Conservation (phyloP, 352 stramenopile species). For the Phytophthora macrochlamydospora region DNA sequence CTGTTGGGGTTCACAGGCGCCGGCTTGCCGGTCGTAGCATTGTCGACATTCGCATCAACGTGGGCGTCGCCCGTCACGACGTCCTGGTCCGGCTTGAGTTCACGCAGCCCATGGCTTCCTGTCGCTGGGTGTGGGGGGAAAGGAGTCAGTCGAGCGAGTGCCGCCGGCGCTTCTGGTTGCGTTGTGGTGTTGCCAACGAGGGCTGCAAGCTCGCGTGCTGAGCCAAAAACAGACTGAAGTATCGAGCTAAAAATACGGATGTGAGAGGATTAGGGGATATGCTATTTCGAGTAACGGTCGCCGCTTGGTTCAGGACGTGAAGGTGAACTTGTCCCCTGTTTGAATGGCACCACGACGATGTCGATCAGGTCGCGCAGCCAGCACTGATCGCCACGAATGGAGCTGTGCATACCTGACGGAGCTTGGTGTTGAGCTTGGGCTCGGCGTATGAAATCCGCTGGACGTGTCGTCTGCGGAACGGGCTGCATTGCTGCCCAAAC, state of each 20-base stretch:
- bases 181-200: conserved; percentile 32
- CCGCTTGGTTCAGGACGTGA: conserved; percentile 53
- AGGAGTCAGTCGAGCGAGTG: conserved; percentile 28
- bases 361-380: conserved; percentile 13
- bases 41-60: conserved; percentile 34
- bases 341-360: conserved; percentile 1
- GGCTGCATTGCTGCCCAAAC: conserved; percentile 24
- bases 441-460: conserved; percentile 65
- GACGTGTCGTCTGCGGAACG: conserved; percentile 31
- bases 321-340: conserved; percentile 78
- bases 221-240: conserved; percentile 26
- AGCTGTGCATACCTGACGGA: conserved; percentile 59
- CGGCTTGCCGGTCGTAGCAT: conserved; percentile 23
- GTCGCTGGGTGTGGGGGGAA: conserved; percentile 1
- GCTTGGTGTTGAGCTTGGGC: conserved; percentile 82
- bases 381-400: neutral
- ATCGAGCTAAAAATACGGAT: conserved; percentile 30
- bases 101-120: conserved; percentile 66
- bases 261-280: conserved; percentile 18
- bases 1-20: conserved; percentile 56
- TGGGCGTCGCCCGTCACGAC: conserved; percentile 50
- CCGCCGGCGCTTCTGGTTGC: conserved; percentile 31
- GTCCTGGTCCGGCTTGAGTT: conserved; percentile 69
- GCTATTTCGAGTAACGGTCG: conserved; percentile 24
- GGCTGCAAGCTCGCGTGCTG: neutral